Evolutionary conservation across 148 eudicot genomes (phyloP), one percentile per base, ranked within the genome.

Genomic region (Rhododendron molle): DNA sequence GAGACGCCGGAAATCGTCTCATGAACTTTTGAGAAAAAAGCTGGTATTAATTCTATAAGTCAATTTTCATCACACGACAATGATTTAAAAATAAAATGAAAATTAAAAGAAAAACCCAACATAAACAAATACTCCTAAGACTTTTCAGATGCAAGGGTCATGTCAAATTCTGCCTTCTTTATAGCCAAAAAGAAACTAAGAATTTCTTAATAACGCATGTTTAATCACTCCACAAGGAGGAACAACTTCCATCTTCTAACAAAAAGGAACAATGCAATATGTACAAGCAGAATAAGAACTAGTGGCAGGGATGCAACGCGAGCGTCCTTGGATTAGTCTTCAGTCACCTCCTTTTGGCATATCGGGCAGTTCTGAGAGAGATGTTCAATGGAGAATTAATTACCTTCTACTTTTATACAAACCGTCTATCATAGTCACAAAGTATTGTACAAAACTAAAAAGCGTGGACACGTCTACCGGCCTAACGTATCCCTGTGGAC

Each of bases 281-380:
- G 78, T 73, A 73, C 78, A 15, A 73, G 78, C 78, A 16, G 9
- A 73, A 32, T 36, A 36, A 36, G 78, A 73, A 16, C 78, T 46
- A 73, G 44, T 6, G 44, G 44, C 40, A 32, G n/a, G 21, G 78
- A 36, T 18, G 21, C 9, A 73, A 5, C 0, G 11, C n/a, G 0
- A 73, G 23, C 23, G 3, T 73, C 21, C 78, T 73, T 18, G 9
- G 44, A 73, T 73, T 73, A 73, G 44, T 73, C 46, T 36, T 34
- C 78, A 73, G 23, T 15, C 44, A 73, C 78, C 44, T 73, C 78
- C 43, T 73, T 73, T 73, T 28, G 78, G 78, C 78, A 73, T 73
- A 73, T 30, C 16, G 77, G 77, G 77, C 77, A 73, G 40, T 32
- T 73, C 77, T 73, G 78, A 20, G 78, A 76, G 79, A 76, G 79